These are phyloP conservation scores for Leucocoprinus leucothites DNA, from an alignment of 768 basidiomycete genomes.

Conservation along the genomic window DNA sequence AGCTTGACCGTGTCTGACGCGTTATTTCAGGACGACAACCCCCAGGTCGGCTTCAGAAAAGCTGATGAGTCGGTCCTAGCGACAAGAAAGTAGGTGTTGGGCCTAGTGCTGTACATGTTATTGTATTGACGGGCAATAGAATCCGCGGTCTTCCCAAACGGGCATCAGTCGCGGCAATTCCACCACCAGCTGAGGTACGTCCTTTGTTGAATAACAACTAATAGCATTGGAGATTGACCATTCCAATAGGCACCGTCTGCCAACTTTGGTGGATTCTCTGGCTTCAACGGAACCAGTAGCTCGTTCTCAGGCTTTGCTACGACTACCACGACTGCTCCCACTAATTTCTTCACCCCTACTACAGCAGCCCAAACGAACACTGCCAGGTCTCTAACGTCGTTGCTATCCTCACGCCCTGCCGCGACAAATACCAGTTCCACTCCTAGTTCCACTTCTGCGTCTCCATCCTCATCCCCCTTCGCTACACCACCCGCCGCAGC, in stretches of 20 bases:
- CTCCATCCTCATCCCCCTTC: background rate
- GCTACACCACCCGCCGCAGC: background rate
- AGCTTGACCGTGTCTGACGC: background rate
- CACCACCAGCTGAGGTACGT: background rate
- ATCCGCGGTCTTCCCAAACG: conserved; percentile 65
- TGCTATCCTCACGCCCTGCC: background rate
- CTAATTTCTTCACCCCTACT: conserved; percentile 9
- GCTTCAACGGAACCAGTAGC: conserved; percentile 41
- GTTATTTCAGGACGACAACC: conserved; percentile 17
- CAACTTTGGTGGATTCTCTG: conserved; percentile 47
- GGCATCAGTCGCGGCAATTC: conserved; percentile 19
- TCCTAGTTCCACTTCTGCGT: background rate
- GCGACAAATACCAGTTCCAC: background rate
- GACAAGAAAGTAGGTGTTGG: conserved; percentile 49
- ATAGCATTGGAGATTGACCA: conserved; percentile 12
- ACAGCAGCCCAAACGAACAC: conserved; percentile 1
- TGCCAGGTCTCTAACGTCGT: conserved; percentile 5
- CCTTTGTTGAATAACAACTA: background rate
- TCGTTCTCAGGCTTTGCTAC: conserved; percentile 27
- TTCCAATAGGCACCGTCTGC: conserved; percentile 24
- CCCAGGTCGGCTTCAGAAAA: conserved; percentile 42
- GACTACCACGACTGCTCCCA: conserved; percentile 13
- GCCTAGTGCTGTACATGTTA: background rate
- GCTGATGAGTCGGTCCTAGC: conserved; percentile 58
- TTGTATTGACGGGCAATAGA: conserved; percentile 32